phyloP scores from a whole-genome alignment of 371 early-diverging fungal genomes.

The Mortierella sp. region DNA sequence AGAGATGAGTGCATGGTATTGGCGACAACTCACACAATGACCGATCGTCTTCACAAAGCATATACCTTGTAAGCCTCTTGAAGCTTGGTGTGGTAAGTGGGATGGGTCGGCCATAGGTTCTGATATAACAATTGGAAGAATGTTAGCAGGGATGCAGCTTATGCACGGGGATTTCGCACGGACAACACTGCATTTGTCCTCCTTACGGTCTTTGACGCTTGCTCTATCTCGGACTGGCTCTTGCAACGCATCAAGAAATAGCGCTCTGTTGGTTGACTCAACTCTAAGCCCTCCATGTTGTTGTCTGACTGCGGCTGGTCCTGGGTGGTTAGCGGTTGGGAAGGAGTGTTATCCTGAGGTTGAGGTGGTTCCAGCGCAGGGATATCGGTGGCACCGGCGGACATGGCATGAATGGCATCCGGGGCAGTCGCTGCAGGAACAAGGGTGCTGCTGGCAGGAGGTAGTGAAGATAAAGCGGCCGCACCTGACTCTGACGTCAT shows the following conservation, averaged over 20 bases:
- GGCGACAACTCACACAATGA: not conserved
- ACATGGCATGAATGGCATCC: no score
- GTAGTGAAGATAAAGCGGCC: no score
- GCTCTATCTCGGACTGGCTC: constrained; percentile 9
- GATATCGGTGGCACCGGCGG: no score
- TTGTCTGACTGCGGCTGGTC: not conserved
- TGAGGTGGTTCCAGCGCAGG: no score
- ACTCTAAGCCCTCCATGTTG: not conserved
- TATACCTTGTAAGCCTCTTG: constrained; percentile 21
- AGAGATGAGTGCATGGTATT: not conserved
- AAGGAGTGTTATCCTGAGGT: no score
- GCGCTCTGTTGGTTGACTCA: not conserved
- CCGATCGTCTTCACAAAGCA: not conserved
- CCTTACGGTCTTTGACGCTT: constrained; percentile 14
- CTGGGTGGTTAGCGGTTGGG: no score
- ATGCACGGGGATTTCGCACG: no score
- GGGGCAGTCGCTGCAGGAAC: no score
- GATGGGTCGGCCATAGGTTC: constrained; percentile 34
- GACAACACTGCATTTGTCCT: not conserved
- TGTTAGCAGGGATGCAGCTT: not conserved
- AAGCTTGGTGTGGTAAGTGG: constrained; percentile 18
- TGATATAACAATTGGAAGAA: not conserved
- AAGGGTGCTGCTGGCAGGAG: no score
- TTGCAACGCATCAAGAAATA: constrained; percentile 28
- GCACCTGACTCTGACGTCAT: no score